Base-by-base conservation (phyloP, 192 early-diverging fungal species). In the Podila epigama region DNA sequence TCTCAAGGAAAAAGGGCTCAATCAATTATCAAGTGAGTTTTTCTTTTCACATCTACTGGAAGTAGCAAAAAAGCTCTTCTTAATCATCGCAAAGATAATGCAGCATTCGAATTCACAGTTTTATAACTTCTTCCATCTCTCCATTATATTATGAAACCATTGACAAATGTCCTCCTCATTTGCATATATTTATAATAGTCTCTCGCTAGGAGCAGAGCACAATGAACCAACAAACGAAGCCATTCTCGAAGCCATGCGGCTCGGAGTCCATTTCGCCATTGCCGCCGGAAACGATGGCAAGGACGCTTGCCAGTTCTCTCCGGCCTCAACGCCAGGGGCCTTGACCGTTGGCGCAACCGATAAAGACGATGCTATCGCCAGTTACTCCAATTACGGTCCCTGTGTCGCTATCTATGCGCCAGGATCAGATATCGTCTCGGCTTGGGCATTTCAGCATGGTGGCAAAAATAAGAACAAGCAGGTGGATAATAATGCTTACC, bases 331-430 rank as follows among this genome's bases (percentile, higher is more conserved):
- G 5, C 59, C 67, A 3, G 83, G 80, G 8, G 86, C 81, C 0
- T 70, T 89, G 56, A 82, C 83, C 0, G 88, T 89, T 1, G 88
- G 88, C 10, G 92, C 92, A 0, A 89, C 85, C 6, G 86, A 89
- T 44, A 18, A 63, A 18, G 83, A 88, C 9, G 93, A 93, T 56
- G 69, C 82, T 4, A 64, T 87, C 29, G 66, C 87, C 15, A 54
- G 57, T 18, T 89, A 84, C 63, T 89, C 88, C 32, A 89, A 89
- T 36, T 84, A 69, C 59, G 88, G 88, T 1, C 69, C 78, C 6
- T 89, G 88, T 61, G 85, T 87, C 20, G 84, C 82, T 34, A 75
- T 87, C 41, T 86, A 78, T 66, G 85, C 87, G 0, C 87, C 87
- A 0, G 86, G 87, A 12, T 79, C 82, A 0, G 59, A 67, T 39